Percentiles rank a stretch among this genome's conserved stretches.
Conservation (phyloP, 129 eudicot species). For the Logfia minima region DNA sequence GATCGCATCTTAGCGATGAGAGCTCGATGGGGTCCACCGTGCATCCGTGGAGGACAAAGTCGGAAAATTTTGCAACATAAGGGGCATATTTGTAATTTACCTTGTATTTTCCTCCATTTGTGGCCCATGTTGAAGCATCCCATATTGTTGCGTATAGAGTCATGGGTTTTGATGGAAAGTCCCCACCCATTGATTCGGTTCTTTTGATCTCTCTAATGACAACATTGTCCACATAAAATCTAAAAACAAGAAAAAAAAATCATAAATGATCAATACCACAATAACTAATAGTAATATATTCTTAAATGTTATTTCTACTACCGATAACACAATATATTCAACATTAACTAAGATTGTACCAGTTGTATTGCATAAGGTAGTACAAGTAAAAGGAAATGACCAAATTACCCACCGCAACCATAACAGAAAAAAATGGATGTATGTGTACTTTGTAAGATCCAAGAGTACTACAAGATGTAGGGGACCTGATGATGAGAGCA, state of each 20-base stretch:
- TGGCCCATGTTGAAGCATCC: slow-evolving; percentile 97
- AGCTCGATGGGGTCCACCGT: slow-evolving; percentile 71
- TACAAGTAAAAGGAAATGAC: neutral
- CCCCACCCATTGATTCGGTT: slow-evolving; percentile 77
- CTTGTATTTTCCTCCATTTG: slow-evolving; percentile 86
- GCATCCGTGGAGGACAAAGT: slow-evolving; percentile 86
- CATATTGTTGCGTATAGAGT: slow-evolving; percentile 82
- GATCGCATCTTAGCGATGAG: slow-evolving; percentile 48
- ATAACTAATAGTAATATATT: too few relatives aligned
- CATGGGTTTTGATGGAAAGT: slow-evolving; percentile 94
- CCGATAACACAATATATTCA: neutral
- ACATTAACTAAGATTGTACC: too few relatives aligned
- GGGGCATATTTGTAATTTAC: slow-evolving; percentile 94
- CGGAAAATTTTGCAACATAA: slow-evolving; percentile 67
- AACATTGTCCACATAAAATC: slow-evolving; percentile 80
- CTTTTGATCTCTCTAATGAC: slow-evolving; percentile 78
- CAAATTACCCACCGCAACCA: neutral
- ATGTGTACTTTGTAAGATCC: neutral
- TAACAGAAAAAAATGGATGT: neutral
- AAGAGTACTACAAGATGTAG: neutral
- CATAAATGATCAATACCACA: neutral
- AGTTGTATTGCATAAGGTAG: neutral
- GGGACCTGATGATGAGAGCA: slow-evolving; percentile 7
- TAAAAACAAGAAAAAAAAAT: slow-evolving; percentile 22
- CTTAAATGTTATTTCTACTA: too few relatives aligned